Conservation (phyloP, 129 eudicot genomes). For the Escallonia herrerae region DNA sequence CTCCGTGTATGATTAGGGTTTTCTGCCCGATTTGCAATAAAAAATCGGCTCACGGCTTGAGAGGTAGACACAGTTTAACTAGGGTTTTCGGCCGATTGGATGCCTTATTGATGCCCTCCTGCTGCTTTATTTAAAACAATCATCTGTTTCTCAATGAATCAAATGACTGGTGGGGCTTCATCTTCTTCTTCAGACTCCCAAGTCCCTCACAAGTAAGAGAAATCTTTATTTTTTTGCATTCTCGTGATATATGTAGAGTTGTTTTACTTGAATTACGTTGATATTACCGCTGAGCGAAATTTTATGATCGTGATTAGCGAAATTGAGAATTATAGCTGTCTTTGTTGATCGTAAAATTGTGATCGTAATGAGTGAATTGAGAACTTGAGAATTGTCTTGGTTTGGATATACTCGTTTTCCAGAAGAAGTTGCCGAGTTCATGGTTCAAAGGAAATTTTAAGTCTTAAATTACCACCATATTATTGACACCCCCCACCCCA, state of each 20-base stretch:
- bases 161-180: constrained; percentile 23
- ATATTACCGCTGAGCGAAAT: not conserved
- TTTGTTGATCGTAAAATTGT: not conserved
- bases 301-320: not conserved
- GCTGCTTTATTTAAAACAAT: not conserved
- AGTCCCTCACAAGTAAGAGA: constrained; percentile 29
- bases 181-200: constrained; percentile 22
- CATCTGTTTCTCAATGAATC: not conserved
- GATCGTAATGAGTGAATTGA: too few relatives aligned
- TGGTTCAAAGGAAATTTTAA: too few relatives aligned
- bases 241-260: constrained; percentile 1
- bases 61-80: not conserved
- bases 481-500: too few relatives aligned
- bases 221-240: constrained; percentile 1
- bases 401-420: too few relatives aligned
- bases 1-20: not conserved
- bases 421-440: too few relatives aligned
- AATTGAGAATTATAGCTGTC: not conserved
- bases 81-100: constrained; percentile 17
- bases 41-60: not conserved
- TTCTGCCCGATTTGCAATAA: not conserved
- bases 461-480: too few relatives aligned
- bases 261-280: not conserved
- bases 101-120: constrained; percentile 13
- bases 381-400: too few relatives aligned